Conservation (phyloP, 2,329 filamentous ascomycete genomes). For the Scolecobasidium constrictum region DNA sequence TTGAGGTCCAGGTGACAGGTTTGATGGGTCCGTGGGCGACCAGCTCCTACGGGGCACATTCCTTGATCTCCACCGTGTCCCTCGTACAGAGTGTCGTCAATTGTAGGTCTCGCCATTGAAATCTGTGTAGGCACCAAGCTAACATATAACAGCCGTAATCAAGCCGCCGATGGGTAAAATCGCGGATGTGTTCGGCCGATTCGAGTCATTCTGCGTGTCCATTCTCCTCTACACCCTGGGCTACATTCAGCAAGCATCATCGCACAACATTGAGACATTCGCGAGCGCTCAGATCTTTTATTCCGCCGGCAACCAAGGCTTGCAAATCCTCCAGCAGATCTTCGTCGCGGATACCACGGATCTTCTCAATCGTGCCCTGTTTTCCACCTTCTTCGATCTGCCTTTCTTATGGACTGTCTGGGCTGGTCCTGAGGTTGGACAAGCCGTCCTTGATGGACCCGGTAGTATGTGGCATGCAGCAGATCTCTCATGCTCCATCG, state of each 20-base stretch:
- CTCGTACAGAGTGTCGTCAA: conserved; percentile 56
- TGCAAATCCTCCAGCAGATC: conserved; percentile 52
- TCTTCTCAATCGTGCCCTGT: conserved; percentile 47
- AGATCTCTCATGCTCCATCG: no score
- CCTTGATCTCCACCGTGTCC: conserved; percentile 52
- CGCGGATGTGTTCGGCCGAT: conserved; percentile 51
- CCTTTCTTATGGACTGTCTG: conserved; percentile 53
- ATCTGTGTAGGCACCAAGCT: background rate
- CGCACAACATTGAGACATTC: conserved; percentile 41
- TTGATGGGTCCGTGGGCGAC: conserved; percentile 55
- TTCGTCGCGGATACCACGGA: conserved; percentile 54
- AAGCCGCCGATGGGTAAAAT: conserved; percentile 52
- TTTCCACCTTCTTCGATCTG: conserved; percentile 46
- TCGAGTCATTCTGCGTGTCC: conserved; percentile 46
- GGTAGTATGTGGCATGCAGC: no score
- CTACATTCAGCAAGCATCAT: conserved; percentile 47
- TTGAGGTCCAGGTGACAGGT: conserved; percentile 53
- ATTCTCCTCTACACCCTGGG: conserved; percentile 45
- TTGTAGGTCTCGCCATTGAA: conserved; percentile 27
- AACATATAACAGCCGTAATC: conserved; percentile 36
- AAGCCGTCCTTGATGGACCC: conserved; percentile 35
- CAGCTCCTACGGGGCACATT: conserved; percentile 53
- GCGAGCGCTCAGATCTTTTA: conserved; percentile 50
- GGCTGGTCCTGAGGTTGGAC: conserved; percentile 44
- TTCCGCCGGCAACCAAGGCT: conserved; percentile 47